Conservation (phyloP, 768 basidiomycete species). For the Amanita brunnescens region DNA sequence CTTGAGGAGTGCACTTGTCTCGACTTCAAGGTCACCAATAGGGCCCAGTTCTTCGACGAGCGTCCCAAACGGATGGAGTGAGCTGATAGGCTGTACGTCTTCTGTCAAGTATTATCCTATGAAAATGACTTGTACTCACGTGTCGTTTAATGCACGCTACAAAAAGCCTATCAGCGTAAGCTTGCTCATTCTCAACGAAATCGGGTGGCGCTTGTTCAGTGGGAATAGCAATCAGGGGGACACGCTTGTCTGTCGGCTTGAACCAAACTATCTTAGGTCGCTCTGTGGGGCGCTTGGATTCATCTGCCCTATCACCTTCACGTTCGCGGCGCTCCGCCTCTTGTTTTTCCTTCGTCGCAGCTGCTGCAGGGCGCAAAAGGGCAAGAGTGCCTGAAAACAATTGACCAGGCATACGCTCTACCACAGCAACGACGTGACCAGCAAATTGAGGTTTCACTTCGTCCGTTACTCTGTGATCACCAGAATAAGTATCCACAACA, state of each 20-base stretch:
- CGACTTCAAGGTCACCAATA: slow-evolving; percentile 97
- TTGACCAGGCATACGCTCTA: slow-evolving; percentile 98
- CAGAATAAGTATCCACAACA: slow-evolving; percentile 1
- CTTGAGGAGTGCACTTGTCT: slow-evolving; percentile 94
- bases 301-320: slow-evolving; percentile 86
- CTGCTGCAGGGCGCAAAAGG: slow-evolving; percentile 89
- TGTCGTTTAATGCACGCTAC: slow-evolving; percentile 99
- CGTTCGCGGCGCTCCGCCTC: slow-evolving; percentile 96
- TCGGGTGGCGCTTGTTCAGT: slow-evolving; percentile 97
- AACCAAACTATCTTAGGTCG: slow-evolving; percentile 99
- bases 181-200: slow-evolving; percentile 91
- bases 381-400: slow-evolving; percentile 97
- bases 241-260: slow-evolving; percentile 98
- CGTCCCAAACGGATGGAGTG: slow-evolving; percentile 97
- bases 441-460: slow-evolving; percentile 98
- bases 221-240: slow-evolving; percentile 96
- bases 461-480: slow-evolving; percentile 71
- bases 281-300: slow-evolving; percentile 70
- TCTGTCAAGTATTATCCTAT: background rate
- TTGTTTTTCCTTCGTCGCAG: slow-evolving; percentile 97
- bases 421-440: slow-evolving; percentile 99
- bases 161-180: slow-evolving; percentile 84
- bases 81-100: slow-evolving; percentile 72
- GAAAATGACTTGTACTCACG: slow-evolving; percentile 38
- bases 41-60: slow-evolving; percentile 96